A percentile compares a stretch with the other conserved stretches of the same genome.
Evolutionary conservation across 2,329 filamentous ascomycete species (phyloP).

Genomic region (Apiospora hydei): DNA sequence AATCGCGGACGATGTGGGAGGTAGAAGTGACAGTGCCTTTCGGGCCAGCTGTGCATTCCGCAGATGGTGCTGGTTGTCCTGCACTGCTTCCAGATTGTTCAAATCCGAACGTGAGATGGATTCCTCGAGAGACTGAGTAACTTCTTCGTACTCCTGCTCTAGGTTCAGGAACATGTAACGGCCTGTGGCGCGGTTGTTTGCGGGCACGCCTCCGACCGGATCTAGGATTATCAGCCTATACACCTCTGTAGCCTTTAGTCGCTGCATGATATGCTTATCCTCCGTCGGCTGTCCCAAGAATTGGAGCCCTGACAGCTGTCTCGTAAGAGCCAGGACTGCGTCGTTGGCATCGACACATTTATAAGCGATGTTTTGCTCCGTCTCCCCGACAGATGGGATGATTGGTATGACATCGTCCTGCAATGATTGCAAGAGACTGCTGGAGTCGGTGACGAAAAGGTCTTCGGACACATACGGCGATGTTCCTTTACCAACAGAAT

Average conservation of each 20-base stretch:
- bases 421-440: conserved; percentile 70
- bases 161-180: conserved; percentile 91
- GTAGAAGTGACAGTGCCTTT: conserved; percentile 75
- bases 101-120: conserved; percentile 27
- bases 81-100: conserved; percentile 42
- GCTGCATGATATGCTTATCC: conserved; percentile 43
- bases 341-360: conserved; percentile 59
- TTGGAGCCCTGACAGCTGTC: conserved; percentile 75
- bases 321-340: conserved; percentile 77
- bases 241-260: conserved; percentile 54
- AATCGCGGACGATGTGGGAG: conserved; percentile 83
- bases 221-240: conserved; percentile 92
- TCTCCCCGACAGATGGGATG: conserved; percentile 60
- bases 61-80: conserved; percentile 49
- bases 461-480: conserved; percentile 45
- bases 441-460: conserved; percentile 52
- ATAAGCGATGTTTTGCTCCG: conserved; percentile 48
- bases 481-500: conserved; percentile 30
- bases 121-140: conserved; percentile 66
- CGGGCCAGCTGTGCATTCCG: conserved; percentile 79
- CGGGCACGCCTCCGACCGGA: conserved; percentile 83
- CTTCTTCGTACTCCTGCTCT: conserved; percentile 82
- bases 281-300: conserved; percentile 50
- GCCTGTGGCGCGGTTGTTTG: conserved; percentile 64
- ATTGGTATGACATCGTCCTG: conserved; percentile 74